Evolutionary conservation across 2,329 filamentous ascomycete species (phyloP).

Genomic region (Sclerotinia nivalis): DNA sequence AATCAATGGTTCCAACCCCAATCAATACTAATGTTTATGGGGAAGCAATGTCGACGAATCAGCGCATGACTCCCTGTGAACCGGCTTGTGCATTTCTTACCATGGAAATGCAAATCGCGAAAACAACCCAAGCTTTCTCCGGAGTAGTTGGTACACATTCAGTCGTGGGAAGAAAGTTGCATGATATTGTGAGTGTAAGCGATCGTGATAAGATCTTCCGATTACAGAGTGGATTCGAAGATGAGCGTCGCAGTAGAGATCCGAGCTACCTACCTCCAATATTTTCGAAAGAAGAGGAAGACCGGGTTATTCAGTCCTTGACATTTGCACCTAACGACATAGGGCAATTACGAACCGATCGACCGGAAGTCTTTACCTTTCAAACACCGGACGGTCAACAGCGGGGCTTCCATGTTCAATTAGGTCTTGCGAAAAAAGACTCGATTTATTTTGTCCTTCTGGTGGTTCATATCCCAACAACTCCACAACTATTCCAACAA

Average conservation of each 20-base stretch:
- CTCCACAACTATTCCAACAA: slow-evolving; percentile 35
- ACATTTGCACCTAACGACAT: slow-evolving; percentile 57
- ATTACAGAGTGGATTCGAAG: slow-evolving; percentile 55
- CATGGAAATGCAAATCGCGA: slow-evolving; percentile 58
- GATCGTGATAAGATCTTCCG: slow-evolving; percentile 55
- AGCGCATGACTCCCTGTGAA: slow-evolving; percentile 47
- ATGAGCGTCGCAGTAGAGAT: slow-evolving; percentile 55
- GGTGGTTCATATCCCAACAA: slow-evolving; percentile 33
- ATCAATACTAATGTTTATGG: slow-evolving; percentile 54
- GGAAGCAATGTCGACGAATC: slow-evolving; percentile 29
- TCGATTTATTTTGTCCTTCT: slow-evolving; percentile 64
- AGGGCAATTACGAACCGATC: slow-evolving; percentile 53
- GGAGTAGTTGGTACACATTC: slow-evolving; percentile 55
- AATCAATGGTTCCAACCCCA: slow-evolving; percentile 49
- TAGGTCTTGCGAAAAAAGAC: slow-evolving; percentile 60
- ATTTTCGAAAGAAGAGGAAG: slow-evolving; percentile 54
- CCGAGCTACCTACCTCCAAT: slow-evolving; percentile 66
- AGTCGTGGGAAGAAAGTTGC: slow-evolving; percentile 52
- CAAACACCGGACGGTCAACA: slow-evolving; percentile 53
- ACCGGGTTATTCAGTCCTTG: slow-evolving; percentile 55
- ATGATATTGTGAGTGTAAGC: slow-evolving; percentile 53
- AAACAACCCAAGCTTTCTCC: slow-evolving; percentile 56
- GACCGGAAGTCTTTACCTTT: slow-evolving; percentile 58
- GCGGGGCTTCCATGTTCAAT: slow-evolving; percentile 51
- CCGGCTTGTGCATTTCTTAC: slow-evolving; percentile 58